Conservation (phyloP, 179 eudicot species). For the Beta lomatogona region DNA sequence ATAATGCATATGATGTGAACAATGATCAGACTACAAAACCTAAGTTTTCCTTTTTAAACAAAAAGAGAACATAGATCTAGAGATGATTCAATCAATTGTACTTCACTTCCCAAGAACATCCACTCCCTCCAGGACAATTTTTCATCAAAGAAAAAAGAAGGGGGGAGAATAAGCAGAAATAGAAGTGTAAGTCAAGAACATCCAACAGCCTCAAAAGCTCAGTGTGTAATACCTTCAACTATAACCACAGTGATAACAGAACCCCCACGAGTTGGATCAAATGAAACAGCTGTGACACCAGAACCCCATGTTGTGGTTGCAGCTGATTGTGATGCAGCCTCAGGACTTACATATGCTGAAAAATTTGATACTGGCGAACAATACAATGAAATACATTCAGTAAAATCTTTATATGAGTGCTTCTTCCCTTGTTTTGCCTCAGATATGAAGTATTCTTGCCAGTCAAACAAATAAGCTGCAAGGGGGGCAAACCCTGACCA, state of each 20-base stretch:
- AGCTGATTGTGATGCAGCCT: constrained; percentile 91
- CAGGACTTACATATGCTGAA: constrained; percentile 97
- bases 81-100: neutral
- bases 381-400: constrained; percentile 68
- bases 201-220: neutral
- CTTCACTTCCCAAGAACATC: neutral
- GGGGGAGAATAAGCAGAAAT: neutral
- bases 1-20: neutral
- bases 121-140: neutral
- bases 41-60: neutral
- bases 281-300: constrained; percentile 98
- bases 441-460: constrained; percentile 80
- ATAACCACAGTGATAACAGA: constrained; percentile 95
- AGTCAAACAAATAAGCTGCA: constrained; percentile 82
- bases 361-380: constrained; percentile 98
- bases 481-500: constrained; percentile 92
- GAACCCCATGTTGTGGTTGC: constrained; percentile 99
- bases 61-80: neutral
- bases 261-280: constrained; percentile 98
- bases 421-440: constrained; percentile 85
- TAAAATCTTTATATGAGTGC: constrained; percentile 64
- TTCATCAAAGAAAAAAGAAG: too few relatives aligned
- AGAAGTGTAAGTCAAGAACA: neutral
- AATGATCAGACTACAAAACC: neutral
- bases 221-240: constrained; percentile 75